phyloP scores from a whole-genome alignment of 495 filamentous ascomycete species.

The Daldinia grandis region DNA sequence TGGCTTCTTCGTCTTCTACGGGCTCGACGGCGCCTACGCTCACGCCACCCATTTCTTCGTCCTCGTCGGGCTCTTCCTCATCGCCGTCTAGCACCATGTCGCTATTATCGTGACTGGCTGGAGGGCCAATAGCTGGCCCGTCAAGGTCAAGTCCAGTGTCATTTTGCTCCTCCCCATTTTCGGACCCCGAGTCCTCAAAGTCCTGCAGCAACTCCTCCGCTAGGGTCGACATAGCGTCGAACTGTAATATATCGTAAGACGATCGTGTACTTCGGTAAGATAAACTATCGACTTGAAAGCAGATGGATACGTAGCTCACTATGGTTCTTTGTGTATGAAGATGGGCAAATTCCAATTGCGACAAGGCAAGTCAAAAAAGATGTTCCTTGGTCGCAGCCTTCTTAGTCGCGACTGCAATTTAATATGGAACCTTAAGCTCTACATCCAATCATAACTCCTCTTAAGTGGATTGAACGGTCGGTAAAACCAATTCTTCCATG shows the following conservation, averaged over 20 bases:
- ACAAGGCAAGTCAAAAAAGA: conserved; percentile 13
- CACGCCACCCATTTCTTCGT: conserved; percentile 64
- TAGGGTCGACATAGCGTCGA: conserved; percentile 72
- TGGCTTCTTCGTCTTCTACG: conserved; percentile 70
- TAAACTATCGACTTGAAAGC: not conserved
- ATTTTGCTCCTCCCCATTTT: conserved; percentile 63
- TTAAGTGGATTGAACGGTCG: not conserved
- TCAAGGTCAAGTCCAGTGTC: conserved; percentile 52
- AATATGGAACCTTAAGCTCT: conserved; percentile 18
- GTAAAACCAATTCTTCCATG: conserved; percentile 22
- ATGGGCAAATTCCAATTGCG: conserved; percentile 22
- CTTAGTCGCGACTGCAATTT: conserved; percentile 30
- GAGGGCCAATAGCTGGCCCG: conserved; percentile 38
- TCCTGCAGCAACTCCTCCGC: conserved; percentile 88
- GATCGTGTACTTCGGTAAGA: not conserved
- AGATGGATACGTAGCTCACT: not conserved
- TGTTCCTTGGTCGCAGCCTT: conserved; percentile 19
- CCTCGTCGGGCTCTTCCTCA: conserved; percentile 59
- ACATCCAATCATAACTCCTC: conserved; percentile 1
- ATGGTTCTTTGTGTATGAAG: conserved; percentile 14
- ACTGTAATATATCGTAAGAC: not conserved
- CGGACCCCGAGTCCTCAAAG: conserved; percentile 79
- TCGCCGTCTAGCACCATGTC: conserved; percentile 55
- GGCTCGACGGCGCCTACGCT: conserved; percentile 52
- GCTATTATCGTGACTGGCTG: conserved; percentile 42